phyloP scores from a whole-genome alignment of 352 stramenopile genomes.

The Phytopythium sindhum region DNA sequence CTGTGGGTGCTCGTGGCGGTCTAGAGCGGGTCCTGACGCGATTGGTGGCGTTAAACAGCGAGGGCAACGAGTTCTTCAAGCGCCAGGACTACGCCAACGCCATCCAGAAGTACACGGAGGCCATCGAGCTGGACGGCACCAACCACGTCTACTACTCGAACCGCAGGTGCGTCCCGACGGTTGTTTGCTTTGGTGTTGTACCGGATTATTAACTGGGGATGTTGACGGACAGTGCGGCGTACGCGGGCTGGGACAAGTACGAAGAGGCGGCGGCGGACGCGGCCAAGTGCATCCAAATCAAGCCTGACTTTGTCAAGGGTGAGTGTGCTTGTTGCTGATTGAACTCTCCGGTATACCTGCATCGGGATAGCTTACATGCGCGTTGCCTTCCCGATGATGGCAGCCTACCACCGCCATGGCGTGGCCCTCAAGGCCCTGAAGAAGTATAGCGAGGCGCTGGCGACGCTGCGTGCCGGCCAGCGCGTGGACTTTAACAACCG shows the following conservation, averaged over 20 bases:
- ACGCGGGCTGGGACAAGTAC: conserved; percentile 60
- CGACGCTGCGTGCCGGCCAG: conserved; percentile 68
- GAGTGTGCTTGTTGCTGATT: background rate
- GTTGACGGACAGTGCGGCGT: conserved; percentile 52
- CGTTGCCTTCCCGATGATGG: background rate
- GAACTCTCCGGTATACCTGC: too few relatives aligned
- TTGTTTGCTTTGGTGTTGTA: too few relatives aligned
- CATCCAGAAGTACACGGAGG: conserved; percentile 92
- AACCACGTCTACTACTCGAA: conserved; percentile 96
- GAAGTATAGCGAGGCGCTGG: conserved; percentile 77
- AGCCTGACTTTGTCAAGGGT: conserved; percentile 94
- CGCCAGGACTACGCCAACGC: conserved; percentile 83
- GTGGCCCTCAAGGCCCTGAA: conserved; percentile 89
- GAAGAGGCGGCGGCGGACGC: conserved; percentile 86
- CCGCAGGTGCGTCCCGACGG: conserved; percentile 72
- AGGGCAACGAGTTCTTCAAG: conserved; percentile 96
- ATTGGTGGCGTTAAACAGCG: conserved; percentile 29
- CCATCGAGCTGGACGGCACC: conserved; percentile 80
- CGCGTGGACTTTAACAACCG: conserved; percentile 84
- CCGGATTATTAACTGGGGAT: too few relatives aligned
- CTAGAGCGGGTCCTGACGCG: background rate
- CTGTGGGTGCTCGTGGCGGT: background rate
- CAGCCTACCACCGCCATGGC: conserved; percentile 92
- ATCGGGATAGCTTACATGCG: too few relatives aligned
- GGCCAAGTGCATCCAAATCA: conserved; percentile 88